These are phyloP conservation scores for Neocucurbitaria cava DNA, from an alignment of 2,329 filamentous ascomycete genomes.

Conservation along the genomic window DNA sequence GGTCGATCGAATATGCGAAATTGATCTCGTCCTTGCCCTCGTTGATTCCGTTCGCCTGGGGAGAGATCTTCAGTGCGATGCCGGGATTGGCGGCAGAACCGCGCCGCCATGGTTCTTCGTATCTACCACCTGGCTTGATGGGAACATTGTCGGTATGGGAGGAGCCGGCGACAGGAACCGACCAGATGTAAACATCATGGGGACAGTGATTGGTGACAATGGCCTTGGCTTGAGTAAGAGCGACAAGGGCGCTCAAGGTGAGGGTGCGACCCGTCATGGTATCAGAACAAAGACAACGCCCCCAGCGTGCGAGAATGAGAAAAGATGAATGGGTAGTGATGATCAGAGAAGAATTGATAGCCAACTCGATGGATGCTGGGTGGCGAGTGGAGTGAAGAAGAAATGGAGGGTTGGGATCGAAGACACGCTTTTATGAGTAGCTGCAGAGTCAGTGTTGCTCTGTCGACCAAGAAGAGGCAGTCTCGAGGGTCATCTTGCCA, in stretches of 20 bases:
- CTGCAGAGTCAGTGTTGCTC: neutral
- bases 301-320: neutral
- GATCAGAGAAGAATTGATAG: slow-evolving; percentile 17
- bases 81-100: slow-evolving; percentile 26
- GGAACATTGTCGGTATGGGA: slow-evolving; percentile 21
- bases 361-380: slow-evolving; percentile 15
- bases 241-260: slow-evolving; percentile 22
- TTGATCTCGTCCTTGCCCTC: slow-evolving; percentile 26
- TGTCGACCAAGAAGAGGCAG: slow-evolving; percentile 10
- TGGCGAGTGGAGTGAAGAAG: slow-evolving; percentile 24
- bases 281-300: neutral
- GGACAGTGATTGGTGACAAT: slow-evolving; percentile 37
- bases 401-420: slow-evolving; percentile 7
- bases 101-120: slow-evolving; percentile 32
- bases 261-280: slow-evolving; percentile 26
- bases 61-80: slow-evolving; percentile 36
- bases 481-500: slow-evolving; percentile 1
- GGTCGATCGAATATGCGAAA: slow-evolving; percentile 33
- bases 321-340: slow-evolving; percentile 9
- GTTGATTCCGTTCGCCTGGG: slow-evolving; percentile 27
- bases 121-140: slow-evolving; percentile 23
- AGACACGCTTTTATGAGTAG: slow-evolving; percentile 4
- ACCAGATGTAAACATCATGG: slow-evolving; percentile 30
- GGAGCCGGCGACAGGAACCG: slow-evolving; percentile 21
- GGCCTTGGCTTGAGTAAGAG: slow-evolving; percentile 29